Conservation (phyloP, 164 flowering plant species). For the Buxus sempervirens region DNA sequence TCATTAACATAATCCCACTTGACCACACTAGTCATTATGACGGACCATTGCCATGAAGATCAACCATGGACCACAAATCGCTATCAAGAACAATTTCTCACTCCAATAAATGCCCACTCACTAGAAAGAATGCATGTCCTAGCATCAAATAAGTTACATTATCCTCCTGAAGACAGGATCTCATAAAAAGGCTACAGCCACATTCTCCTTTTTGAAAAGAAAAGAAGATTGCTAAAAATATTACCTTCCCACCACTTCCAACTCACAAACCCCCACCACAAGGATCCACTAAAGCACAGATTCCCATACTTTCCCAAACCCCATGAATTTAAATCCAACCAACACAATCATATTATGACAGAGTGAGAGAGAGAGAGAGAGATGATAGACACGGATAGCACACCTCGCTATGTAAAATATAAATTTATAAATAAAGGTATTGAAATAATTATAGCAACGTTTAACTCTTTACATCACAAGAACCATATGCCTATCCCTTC, state of each 20-base stretch:
- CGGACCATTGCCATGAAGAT: too few species aligned
- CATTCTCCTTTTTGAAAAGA: too few species aligned
- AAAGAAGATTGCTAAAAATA: constrained; percentile 13
- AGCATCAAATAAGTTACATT: neutral
- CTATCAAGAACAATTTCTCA: neutral
- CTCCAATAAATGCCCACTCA: neutral
- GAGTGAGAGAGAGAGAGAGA: neutral
- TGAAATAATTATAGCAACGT: constrained; percentile 11
- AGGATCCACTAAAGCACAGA: neutral
- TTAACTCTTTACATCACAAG: constrained; percentile 20
- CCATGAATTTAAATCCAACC: constrained; percentile 6
- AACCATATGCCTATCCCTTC: too few species aligned
- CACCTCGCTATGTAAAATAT: too few species aligned
- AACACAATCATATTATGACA: constrained; percentile 2
- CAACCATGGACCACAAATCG: neutral
- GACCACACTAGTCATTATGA: neutral
- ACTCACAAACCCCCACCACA: neutral
- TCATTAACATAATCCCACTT: too few species aligned
- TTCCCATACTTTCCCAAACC: constrained; percentile 5
- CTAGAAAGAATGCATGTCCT: neutral
- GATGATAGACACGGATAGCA: neutral
- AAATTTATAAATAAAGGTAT: constrained; percentile 7
- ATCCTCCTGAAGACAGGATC: neutral
- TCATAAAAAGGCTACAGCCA: constrained; percentile 8
- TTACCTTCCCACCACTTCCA: constrained; percentile 11